Evolutionary conservation across 441 rosid species (phyloP), one percentile per base, ranked within the genome.

Genomic region (Hura crepitans): DNA sequence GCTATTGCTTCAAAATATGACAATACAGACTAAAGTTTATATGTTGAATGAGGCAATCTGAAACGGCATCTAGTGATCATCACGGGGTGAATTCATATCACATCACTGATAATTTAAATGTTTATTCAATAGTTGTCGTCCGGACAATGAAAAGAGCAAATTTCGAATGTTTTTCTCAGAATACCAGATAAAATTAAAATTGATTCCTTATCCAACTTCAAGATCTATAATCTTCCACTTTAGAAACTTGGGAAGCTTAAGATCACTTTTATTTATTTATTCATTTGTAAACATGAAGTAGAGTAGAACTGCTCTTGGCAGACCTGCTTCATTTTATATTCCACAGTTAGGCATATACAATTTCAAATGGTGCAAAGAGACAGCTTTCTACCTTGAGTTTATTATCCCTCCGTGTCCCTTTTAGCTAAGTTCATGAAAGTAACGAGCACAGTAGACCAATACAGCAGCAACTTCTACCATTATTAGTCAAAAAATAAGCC

Each of bases 391-490:
- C 31, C 17, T 49, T 37, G 37, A 0, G 18, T 35, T 61, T 23
- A 14, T 25, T 0, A 14, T 18, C 60, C 61, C 51, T 61, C 8
- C 2, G 7, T 45, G 30, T 51, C 49, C 39, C 28, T 61, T 62
- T 47, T 15, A 33, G 64, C 31, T 45, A 45, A 25, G 51, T n/a
- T 45, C 25, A 47, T 23, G 62, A 46, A 64, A 45, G 57, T 57
- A 25, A 56, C 0, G 18, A 18, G 15, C 27, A 42, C 11, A 31
- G 47, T 18, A 35, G 56, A 30, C 23, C 62, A 28, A 73, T 13
- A 33, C 4, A 43, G 45, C 27, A 66, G 62, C 45, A 33, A 57
- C 66, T 37, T 45, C 50, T 63, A 43, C 31, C 27, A 35, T 63
- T 22, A 43, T 22, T 14, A 4, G 53, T 43, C 27, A 63, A 62